Evolutionary conservation across 2,329 filamentous ascomycete species (phyloP), one percentile per base, ranked within the genome.

Genomic region (Decorospora gaudefroyi): DNA sequence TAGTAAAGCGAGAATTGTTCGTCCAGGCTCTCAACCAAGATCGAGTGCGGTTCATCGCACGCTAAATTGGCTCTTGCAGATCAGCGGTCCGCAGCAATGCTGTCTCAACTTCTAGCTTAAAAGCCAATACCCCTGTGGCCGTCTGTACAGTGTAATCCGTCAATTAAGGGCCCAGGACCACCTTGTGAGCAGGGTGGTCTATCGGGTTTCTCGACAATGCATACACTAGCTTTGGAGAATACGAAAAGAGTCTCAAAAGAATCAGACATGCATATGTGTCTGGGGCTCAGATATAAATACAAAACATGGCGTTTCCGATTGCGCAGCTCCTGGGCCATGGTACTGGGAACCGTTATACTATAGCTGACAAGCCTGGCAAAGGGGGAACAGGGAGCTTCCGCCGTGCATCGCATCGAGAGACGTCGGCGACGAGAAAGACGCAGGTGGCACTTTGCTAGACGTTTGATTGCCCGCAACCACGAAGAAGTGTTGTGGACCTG

Each of bases 311-410:
- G 46, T 49, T 51, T 51, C 46, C 34, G 35, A 52, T 57, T 35
- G 41, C 46, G 47, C 46, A 46, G 45, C 49, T 10, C 15, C 35
- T 30, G 42, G 36, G 42, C 51, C 46, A 42, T 48, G 42, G 50
- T 55, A 44, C 53, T 57, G 47, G 53, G 50, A 46, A 38, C 51
- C 53, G 56, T 62, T 61, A 30, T 30, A 43, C 30, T 38, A 39
- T 42, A 30, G 38, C 47, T 48, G 21, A 19, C 11, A 18, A 13
- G 12, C 6, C 10, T n/a, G n/a, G n/a, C n/a, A 21, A 15, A 22
- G 38, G 15, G 22, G 37, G 34, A 29, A 9, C 40, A 48, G 27
- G 45, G 42, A 48, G 35, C 13, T 9, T 31, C 26, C 17, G 31
- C 41, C 22, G 29, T 36, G 34, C 26, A 19, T 42, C 37, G 35